Conservation (phyloP, 1,139 yeast genomes). For the Suhomyces anneliseae region DNA sequence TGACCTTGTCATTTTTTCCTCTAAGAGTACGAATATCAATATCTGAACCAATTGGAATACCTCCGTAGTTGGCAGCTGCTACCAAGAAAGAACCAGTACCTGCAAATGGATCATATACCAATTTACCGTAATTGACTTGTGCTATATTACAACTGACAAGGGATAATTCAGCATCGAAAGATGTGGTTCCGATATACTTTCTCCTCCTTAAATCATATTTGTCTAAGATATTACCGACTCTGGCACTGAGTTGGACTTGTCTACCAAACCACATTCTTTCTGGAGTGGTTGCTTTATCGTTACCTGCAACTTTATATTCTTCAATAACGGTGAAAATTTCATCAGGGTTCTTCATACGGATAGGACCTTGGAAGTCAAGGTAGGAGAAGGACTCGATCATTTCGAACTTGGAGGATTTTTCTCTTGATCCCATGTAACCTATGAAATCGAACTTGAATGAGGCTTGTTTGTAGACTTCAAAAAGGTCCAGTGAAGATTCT, state of each 20-base stretch:
- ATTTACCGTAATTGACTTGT: conserved; percentile 61
- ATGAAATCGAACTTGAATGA: conserved; percentile 83
- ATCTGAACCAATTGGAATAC: conserved; percentile 81
- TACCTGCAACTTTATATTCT: conserved; percentile 57
- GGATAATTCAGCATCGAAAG: conserved; percentile 89
- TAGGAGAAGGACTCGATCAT: conserved; percentile 74
- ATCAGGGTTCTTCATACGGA: conserved; percentile 78
- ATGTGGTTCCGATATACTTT: conserved; percentile 90
- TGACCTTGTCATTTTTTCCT: conserved; percentile 59
- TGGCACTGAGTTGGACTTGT: conserved; percentile 61
- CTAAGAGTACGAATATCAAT: conserved; percentile 82
- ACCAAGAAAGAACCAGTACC: conserved; percentile 96
- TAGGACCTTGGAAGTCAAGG: conserved; percentile 73
- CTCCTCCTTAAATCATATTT: conserved; percentile 79
- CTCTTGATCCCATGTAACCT: conserved; percentile 61
- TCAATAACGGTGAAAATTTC: conserved; percentile 71
- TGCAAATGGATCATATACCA: conserved; percentile 91
- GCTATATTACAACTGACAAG: conserved; percentile 85
- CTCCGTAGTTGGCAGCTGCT: conserved; percentile 87
- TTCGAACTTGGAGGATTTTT: conserved; percentile 52
- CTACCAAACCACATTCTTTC: conserved; percentile 72
- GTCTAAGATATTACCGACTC: conserved; percentile 65
- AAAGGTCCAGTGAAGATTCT: conserved; percentile 25
- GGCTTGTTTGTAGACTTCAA: conserved; percentile 35
- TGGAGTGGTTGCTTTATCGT: conserved; percentile 55